Conservation (phyloP, 1,284 basidiomycete species). For the Moniliophthora roreri region DNA sequence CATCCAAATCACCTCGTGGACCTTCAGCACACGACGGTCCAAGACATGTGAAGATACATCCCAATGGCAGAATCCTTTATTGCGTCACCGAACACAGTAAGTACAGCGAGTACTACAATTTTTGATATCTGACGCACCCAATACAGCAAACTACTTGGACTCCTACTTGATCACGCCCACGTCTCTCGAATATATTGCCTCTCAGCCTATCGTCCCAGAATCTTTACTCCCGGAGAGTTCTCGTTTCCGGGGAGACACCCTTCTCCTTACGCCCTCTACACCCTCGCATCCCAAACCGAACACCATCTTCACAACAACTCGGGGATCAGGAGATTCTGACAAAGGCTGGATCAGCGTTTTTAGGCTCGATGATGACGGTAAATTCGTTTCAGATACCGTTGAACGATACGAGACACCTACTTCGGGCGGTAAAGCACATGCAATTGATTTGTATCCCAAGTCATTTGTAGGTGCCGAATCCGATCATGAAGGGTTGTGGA, state of each 20-base stretch:
- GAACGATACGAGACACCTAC: conserved; percentile 42
- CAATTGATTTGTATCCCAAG: conserved; percentile 40
- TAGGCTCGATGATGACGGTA: conserved; percentile 36
- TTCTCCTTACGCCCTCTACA: conserved; percentile 39
- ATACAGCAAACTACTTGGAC: conserved; percentile 43
- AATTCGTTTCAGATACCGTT: conserved; percentile 24
- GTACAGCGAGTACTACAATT: conserved; percentile 17
- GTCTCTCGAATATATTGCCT: conserved; percentile 32
- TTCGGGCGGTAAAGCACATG: conserved; percentile 48
- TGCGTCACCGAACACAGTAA: conserved; percentile 49
- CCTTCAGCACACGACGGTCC: conserved; percentile 40
- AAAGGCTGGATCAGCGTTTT: conserved; percentile 43
- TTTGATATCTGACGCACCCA: not conserved
- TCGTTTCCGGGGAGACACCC: conserved; percentile 44
- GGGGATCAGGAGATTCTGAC: conserved; percentile 32
- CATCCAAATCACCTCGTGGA: conserved; percentile 37
- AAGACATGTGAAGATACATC: conserved; percentile 48
- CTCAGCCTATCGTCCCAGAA: conserved; percentile 36
- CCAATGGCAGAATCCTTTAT: conserved; percentile 45
- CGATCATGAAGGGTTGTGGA: conserved; percentile 28
- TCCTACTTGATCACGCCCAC: conserved; percentile 35
- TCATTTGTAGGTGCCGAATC: conserved; percentile 8
- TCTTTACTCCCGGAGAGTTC: conserved; percentile 7
- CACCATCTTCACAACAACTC: conserved; percentile 44
- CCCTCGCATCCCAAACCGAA: conserved; percentile 31